phyloP scores from a whole-genome alignment of 176 grass and related monocot species.

The Ampelocalamus luodianensis region DNA sequence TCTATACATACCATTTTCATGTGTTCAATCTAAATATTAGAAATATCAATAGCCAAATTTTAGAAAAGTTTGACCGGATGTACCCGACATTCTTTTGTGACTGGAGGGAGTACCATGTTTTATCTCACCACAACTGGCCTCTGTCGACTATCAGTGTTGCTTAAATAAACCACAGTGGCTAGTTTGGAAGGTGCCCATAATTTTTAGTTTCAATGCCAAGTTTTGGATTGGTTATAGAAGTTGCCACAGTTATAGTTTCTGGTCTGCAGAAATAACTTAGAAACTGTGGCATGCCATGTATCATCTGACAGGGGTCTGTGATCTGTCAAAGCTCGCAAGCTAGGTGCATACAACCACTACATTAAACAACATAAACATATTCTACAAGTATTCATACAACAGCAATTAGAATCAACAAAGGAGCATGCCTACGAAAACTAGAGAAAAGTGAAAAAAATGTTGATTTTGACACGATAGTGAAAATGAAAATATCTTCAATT shows the following conservation, averaged over 20 bases:
- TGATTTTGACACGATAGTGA: not conserved
- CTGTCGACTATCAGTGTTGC: not conserved
- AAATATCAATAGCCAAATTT: too few species aligned
- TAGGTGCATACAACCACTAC: not conserved
- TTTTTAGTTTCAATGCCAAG: too few species aligned
- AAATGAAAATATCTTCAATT: not conserved
- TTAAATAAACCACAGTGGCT: not conserved
- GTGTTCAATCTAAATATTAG: too few species aligned
- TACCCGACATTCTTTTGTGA: too few species aligned
- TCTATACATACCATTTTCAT: too few species aligned
- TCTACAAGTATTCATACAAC: not conserved
- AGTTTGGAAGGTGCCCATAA: not conserved
- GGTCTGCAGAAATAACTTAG: not conserved
- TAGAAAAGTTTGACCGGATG: too few species aligned
- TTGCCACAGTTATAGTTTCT: not conserved
- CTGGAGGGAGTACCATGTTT: not conserved
- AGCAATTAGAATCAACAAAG: not conserved
- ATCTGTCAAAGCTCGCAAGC: not conserved
- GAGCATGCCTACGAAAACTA: not conserved
- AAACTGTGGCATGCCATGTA: not conserved
- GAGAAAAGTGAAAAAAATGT: not conserved
- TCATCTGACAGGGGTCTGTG: not conserved
- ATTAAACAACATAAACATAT: not conserved
- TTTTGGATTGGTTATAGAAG: not conserved
- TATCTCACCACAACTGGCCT: not conserved